These are phyloP conservation scores for Saitozyma podzolica DNA, from an alignment of 768 basidiomycete species.

Conservation along the genomic window DNA sequence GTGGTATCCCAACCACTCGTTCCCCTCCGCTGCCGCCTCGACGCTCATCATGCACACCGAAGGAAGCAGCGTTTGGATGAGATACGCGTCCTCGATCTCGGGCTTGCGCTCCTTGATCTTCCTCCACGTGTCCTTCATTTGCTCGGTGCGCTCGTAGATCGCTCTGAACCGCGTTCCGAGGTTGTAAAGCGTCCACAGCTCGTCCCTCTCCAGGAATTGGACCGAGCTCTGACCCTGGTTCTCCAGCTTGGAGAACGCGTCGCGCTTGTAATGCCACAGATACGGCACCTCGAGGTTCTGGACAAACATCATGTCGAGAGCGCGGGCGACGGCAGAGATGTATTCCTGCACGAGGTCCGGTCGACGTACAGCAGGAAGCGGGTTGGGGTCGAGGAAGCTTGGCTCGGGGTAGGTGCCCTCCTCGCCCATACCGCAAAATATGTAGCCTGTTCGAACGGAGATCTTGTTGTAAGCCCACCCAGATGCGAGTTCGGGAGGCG, in stretches of 20 bases:
- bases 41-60: constrained; percentile 59
- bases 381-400: constrained; percentile 28
- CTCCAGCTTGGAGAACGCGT: constrained; percentile 66
- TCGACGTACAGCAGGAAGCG: constrained; percentile 61
- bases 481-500: constrained; percentile 77
- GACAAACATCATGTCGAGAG: constrained; percentile 78
- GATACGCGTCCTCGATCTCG: constrained; percentile 68
- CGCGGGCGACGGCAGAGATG: constrained; percentile 72
- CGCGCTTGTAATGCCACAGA: constrained; percentile 89
- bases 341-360: constrained; percentile 56
- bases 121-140: constrained; percentile 65
- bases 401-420: constrained; percentile 30
- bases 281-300: constrained; percentile 92
- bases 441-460: constrained; percentile 61
- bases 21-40: constrained; percentile 85
- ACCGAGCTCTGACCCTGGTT: constrained; percentile 31
- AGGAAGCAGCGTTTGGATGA: constrained; percentile 68
- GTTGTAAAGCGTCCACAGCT: constrained; percentile 88
- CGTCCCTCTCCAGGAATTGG: constrained; percentile 67
- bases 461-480: constrained; percentile 77
- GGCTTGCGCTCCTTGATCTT: constrained; percentile 57
- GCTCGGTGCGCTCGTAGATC: constrained; percentile 69
- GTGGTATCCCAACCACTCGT: constrained; percentile 85
- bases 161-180: constrained; percentile 89
- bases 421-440: constrained; percentile 39